A percentile compares a stretch with the other conserved stretches of the same genome.
phyloP scores from a whole-genome alignment of 2,329 filamentous ascomycete genomes.

The Xylariaceae sp. region DNA sequence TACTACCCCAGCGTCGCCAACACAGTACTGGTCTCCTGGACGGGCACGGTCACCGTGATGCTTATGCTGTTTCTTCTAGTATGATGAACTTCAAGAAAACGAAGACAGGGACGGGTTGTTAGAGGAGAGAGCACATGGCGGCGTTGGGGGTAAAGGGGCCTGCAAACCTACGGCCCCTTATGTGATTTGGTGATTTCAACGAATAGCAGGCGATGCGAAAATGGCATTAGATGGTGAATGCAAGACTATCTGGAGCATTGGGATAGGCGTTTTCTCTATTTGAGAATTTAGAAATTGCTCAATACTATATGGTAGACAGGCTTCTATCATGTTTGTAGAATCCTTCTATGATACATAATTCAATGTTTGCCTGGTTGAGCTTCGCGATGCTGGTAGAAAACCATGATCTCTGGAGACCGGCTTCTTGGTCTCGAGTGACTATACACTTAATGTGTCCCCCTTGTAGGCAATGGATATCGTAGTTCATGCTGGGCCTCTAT shows the following conservation, averaged over 20 bases:
- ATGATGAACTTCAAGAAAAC: constrained; percentile 9
- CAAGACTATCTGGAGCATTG: constrained; percentile 20
- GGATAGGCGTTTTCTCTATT: constrained; percentile 24
- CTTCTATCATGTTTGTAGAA: not conserved
- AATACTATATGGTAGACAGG: constrained; percentile 1
- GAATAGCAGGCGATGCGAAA: constrained; percentile 14
- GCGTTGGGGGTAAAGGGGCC: constrained; percentile 17
- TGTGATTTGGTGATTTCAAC: constrained; percentile 12
- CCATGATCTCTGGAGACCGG: not conserved
- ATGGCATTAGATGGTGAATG: constrained; percentile 14
- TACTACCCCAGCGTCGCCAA: constrained; percentile 43
- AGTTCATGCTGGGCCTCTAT: not conserved
- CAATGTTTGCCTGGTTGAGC: not conserved
- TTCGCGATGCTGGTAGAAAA: not conserved
- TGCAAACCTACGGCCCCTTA: constrained; percentile 10
- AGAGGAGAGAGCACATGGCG: constrained; percentile 18
- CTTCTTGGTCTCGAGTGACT: not conserved
- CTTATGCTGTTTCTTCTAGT: constrained; percentile 15
- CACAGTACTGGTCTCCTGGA: constrained; percentile 23
- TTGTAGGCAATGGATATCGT: not conserved
- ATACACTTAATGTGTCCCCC: not conserved
- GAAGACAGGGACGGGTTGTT: constrained; percentile 3
- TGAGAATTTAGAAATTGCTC: constrained; percentile 8
- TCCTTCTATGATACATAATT: not conserved
- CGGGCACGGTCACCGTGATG: constrained; percentile 17